Conservation (phyloP, 2,329 filamentous ascomycete species). For the Aspergillus sp. region DNA sequence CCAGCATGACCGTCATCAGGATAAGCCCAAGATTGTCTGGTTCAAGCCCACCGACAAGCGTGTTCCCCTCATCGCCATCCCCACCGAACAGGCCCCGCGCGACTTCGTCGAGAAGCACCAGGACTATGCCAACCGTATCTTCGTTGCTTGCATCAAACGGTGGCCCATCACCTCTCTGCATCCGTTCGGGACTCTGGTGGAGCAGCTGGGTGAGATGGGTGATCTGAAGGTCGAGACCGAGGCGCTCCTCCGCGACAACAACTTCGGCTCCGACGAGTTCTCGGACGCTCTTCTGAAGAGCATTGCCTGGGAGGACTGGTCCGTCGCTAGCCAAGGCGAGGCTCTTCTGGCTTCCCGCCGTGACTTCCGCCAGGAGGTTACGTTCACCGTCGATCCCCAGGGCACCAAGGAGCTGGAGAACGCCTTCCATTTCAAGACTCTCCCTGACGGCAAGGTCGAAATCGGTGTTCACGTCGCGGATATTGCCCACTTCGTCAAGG, state of each 20-base stretch:
- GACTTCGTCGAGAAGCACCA: slow-evolving; percentile 99
- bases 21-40: slow-evolving; percentile 99
- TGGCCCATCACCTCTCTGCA: slow-evolving; percentile 99
- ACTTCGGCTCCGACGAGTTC: slow-evolving; percentile 96
- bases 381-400: slow-evolving; percentile 90
- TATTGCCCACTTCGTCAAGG: slow-evolving; percentile 94
- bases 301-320: slow-evolving; percentile 90
- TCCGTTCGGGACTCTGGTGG: slow-evolving; percentile 94
- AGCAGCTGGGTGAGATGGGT: slow-evolving; percentile 95
- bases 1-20: slow-evolving; percentile 80
- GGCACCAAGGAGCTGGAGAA: slow-evolving; percentile 86
- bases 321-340: slow-evolving; percentile 78
- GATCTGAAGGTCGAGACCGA: slow-evolving; percentile 97
- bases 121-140: slow-evolving; percentile 95
- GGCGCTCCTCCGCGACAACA: slow-evolving; percentile 94
- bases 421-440: slow-evolving; percentile 85
- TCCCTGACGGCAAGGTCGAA: slow-evolving; percentile 82
- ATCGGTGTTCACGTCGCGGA: slow-evolving; percentile 95
- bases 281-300: slow-evolving; percentile 94
- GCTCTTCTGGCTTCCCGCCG: slow-evolving; percentile 70
- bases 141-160: slow-evolving; percentile 97
- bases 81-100: slow-evolving; percentile 93
- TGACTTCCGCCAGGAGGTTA: slow-evolving; percentile 84
- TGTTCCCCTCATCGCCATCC: slow-evolving; percentile 95
- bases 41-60: slow-evolving; percentile 99